A percentile compares a stretch with the other conserved stretches of the same genome.
Evolutionary conservation across 139 green algal genomes (phyloP).

Genomic region (Coelastrella sp.): DNA sequence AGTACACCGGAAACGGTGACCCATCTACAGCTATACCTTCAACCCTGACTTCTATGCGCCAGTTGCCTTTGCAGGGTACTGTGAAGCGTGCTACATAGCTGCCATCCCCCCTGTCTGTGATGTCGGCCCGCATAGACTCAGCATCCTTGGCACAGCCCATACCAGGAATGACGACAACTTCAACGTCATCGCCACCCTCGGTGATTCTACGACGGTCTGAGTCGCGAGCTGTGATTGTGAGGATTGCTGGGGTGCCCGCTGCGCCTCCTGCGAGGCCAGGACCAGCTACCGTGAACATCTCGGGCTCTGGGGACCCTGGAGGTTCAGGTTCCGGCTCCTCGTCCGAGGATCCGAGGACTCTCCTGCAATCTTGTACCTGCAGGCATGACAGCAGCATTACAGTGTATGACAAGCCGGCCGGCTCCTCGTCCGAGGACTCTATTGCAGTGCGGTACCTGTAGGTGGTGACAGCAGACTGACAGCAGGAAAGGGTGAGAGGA

Average conservation of each 20-base stretch:
- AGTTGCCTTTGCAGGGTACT: slow-evolving; percentile 81
- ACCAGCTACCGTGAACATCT: slow-evolving; percentile 71
- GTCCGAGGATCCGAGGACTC: slow-evolving; percentile 24
- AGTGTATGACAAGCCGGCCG: no score
- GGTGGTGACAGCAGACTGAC: no score
- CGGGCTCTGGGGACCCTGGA: slow-evolving; percentile 70
- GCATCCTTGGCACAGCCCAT: slow-evolving; percentile 17
- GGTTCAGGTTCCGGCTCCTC: slow-evolving; percentile 43
- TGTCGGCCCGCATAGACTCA: slow-evolving; percentile 51
- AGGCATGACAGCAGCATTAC: neutral
- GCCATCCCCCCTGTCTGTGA: slow-evolving; percentile 86
- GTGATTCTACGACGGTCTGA: slow-evolving; percentile 52
- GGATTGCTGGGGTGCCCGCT: slow-evolving; percentile 63
- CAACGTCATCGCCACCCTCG: slow-evolving; percentile 71
- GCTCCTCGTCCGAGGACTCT: no score
- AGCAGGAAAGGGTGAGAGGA: no score
- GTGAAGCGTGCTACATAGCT: slow-evolving; percentile 89
- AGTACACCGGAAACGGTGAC: slow-evolving; percentile 93
- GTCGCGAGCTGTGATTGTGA: slow-evolving; percentile 78
- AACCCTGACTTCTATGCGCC: slow-evolving; percentile 80
- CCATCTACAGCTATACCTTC: slow-evolving; percentile 84
- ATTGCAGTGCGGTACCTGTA: no score
- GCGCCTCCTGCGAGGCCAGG: slow-evolving; percentile 75
- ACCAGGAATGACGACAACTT: slow-evolving; percentile 60
- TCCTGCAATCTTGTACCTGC: slow-evolving; percentile 38